These are phyloP conservation scores for Scenedesmus sp. DNA, from an alignment of 163 green algal genomes.

Conservation along the genomic window DNA sequence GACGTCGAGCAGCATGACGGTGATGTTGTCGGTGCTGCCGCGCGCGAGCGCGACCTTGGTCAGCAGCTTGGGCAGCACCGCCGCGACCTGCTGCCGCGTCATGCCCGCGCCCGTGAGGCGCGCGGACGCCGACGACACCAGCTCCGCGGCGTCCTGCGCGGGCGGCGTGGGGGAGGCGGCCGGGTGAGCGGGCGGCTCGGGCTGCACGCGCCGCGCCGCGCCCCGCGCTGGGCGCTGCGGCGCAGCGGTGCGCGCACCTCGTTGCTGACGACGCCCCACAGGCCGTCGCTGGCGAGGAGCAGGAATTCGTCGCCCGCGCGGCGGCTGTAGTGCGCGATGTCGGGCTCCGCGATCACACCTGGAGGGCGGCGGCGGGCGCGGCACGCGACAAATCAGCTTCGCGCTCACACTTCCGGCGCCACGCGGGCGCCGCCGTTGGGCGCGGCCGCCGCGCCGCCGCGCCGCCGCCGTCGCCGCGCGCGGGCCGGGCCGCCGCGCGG, in stretches of 20 bases:
- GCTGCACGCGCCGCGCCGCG: no score
- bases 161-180: no score
- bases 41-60: slow-evolving; percentile 48
- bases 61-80: slow-evolving; percentile 37
- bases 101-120: slow-evolving; percentile 12
- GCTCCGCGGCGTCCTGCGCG: slow-evolving; percentile 18
- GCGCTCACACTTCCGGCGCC: no score
- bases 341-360: slow-evolving; percentile 22
- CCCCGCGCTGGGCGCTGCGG: background rate
- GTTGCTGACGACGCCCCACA: slow-evolving; percentile 96
- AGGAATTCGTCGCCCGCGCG: slow-evolving; percentile 88
- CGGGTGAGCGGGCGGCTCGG: no score
- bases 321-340: slow-evolving; percentile 46
- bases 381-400: no score
- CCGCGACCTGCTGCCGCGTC: slow-evolving; percentile 14
- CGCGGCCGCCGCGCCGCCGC: no score
- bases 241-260: slow-evolving; percentile 54
- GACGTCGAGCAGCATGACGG: slow-evolving; percentile 58
- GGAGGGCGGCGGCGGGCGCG: no score
- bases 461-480: no score
- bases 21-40: slow-evolving; percentile 66
- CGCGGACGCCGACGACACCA: no score
- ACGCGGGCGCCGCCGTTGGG: no score
- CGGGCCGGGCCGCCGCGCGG: no score
- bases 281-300: slow-evolving; percentile 92